Conservation (phyloP, 2,329 filamentous ascomycete species). For the Aspergillus ruber region DNA sequence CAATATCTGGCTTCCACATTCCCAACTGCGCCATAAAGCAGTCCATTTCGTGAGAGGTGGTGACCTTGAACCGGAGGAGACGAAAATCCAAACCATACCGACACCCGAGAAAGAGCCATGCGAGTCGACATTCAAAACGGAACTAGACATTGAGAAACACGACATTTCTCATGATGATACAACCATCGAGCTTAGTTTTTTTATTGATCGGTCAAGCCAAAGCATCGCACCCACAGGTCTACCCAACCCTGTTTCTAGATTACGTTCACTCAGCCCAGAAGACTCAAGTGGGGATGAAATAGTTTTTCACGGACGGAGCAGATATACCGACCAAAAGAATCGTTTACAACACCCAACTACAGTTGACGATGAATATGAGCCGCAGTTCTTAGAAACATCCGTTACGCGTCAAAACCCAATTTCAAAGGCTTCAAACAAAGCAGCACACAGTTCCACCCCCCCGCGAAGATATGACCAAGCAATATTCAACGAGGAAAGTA, state of each 20-base stretch:
- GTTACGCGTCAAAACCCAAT: neutral
- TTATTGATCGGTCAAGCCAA: conserved; percentile 31
- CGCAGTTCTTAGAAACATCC: neutral
- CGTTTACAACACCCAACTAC: neutral
- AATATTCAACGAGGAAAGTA: neutral
- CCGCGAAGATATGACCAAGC: neutral
- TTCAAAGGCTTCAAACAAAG: neutral
- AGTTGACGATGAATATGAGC: neutral
- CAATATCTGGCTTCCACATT: conserved; percentile 41
- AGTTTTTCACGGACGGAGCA: conserved; percentile 31
- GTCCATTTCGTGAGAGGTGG: conserved; percentile 59
- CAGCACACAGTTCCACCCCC: neutral
- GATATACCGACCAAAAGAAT: neutral
- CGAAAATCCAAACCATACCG: conserved; percentile 1
- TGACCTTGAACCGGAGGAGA: conserved; percentile 34
- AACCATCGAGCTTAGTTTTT: conserved; percentile 8
- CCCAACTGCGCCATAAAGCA: conserved; percentile 49
- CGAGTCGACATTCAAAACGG: neutral
- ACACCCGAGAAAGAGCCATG: neutral
- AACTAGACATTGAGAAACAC: neutral
- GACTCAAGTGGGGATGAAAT: conserved; percentile 63
- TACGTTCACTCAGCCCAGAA: conserved; percentile 35
- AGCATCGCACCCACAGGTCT: conserved; percentile 21
- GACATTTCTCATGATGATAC: conserved; percentile 1
- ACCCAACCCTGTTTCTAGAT: conserved; percentile 21